These are phyloP conservation scores for Serendipita sp. DNA, from an alignment of 768 basidiomycete species.

Conservation along the genomic window DNA sequence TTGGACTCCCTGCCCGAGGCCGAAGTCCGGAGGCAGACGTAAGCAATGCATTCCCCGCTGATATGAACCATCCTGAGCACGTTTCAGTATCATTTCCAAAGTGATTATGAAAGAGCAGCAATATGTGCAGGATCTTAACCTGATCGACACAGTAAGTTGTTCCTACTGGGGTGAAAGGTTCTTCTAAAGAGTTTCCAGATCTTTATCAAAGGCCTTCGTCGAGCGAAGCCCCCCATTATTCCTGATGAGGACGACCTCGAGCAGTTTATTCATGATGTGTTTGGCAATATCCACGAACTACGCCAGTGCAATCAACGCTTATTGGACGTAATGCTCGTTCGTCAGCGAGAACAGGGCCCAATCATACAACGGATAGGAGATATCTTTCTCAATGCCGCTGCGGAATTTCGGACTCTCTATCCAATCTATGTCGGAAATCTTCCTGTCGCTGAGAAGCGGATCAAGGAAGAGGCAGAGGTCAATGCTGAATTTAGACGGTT, in stretches of 20 bases:
- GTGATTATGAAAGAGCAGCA: slow-evolving; percentile 27
- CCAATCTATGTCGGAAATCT: slow-evolving; percentile 49
- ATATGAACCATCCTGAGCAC: background rate
- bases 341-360: slow-evolving; percentile 26
- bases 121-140: slow-evolving; percentile 27
- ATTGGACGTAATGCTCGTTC: slow-evolving; percentile 24
- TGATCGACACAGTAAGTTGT: slow-evolving; percentile 15
- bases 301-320: slow-evolving; percentile 22
- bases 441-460: slow-evolving; percentile 67
- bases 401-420: slow-evolving; percentile 32
- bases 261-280: slow-evolving; percentile 26
- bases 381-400: slow-evolving; percentile 38
- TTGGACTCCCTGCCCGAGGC: slow-evolving; percentile 31
- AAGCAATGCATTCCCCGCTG: slow-evolving; percentile 10
- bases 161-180: background rate
- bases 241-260: slow-evolving; percentile 20
- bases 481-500: slow-evolving; percentile 75
- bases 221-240: slow-evolving; percentile 25
- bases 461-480: slow-evolving; percentile 72
- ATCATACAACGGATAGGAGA: slow-evolving; percentile 28
- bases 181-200: slow-evolving; percentile 8
- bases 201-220: slow-evolving; percentile 25
- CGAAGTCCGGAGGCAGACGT: slow-evolving; percentile 74
- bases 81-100: slow-evolving; percentile 27
- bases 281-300: slow-evolving; percentile 27